Base-by-base conservation (phyloP, 2,329 filamentous ascomycete genomes). In the Nothophaeocryptopus gaeumannii region DNA sequence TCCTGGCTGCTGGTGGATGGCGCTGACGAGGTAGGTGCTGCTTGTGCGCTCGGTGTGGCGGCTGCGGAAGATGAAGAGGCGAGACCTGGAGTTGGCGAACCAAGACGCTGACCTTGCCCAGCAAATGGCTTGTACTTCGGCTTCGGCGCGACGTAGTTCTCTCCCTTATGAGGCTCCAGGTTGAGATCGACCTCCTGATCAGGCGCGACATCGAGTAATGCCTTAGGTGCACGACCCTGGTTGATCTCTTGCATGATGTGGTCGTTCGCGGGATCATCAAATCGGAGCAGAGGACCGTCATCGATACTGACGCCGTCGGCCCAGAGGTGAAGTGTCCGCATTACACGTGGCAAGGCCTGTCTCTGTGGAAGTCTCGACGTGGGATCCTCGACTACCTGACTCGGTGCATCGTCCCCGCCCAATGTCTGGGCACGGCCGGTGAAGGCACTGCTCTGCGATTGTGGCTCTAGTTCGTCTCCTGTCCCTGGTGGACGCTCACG, bases 281-380 rank as follows among this genome's bases (percentile, higher is more conserved):
- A 92, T 48, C 87, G 82, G 66, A 81, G 84, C 33, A 93, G 80
- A 39, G 84, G 80, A 26, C 89, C 89, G 62, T 93, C 87, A 52
- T 91, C 88, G 53, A 95, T 83, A 57, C 87, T 92, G 72, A 93
- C 92, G 11, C 89, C 89, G 64, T 95, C 85, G 36, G 80, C 78
- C 89, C 89, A 95, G 38, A 93, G 78, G 63, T 92, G 88, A 45
- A 95, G 76, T 9, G 82, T 79, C 43, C 88, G 83, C 43, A 82
- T 81, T 53, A 86, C 82, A 5, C 80, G 78, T 30, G 65, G 65
- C 8, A 60, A 56, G 8, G 47, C 53, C 31, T 78, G 73, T 8
- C 69, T 71, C 12, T 67, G 70, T 51, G 66, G 67, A 38, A 56
- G 54, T 31, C 57, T 70, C 32, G 63, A 59, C 14, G 58, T 69